Evolutionary conservation across 1,284 basidiomycete genomes (phyloP).

Genomic region (Volvariella volvacea): DNA sequence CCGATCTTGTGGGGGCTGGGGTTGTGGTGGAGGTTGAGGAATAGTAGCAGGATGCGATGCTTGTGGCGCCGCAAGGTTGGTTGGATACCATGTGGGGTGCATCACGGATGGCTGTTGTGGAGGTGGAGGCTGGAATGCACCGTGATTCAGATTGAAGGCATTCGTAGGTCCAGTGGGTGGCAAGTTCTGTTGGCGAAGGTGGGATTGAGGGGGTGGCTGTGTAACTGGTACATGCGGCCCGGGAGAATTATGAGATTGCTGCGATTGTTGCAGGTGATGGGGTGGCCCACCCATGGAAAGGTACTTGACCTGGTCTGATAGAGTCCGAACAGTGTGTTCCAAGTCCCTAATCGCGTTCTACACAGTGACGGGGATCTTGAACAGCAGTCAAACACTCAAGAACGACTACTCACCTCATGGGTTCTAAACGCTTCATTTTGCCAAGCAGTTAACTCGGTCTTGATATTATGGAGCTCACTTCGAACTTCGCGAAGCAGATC

Average conservation of each 20-base stretch:
- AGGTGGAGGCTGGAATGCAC: slow-evolving; percentile 12
- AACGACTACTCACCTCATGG: slow-evolving; percentile 53
- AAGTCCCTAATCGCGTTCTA: slow-evolving; percentile 71
- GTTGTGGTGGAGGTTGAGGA: slow-evolving; percentile 49
- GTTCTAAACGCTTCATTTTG: slow-evolving; percentile 67
- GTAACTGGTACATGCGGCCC: slow-evolving; percentile 26
- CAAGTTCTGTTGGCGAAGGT: slow-evolving; percentile 34
- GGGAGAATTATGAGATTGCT: slow-evolving; percentile 40
- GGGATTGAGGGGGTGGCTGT: slow-evolving; percentile 23
- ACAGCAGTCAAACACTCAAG: neutral
- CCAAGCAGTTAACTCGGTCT: slow-evolving; percentile 71
- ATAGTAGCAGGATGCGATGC: slow-evolving; percentile 68
- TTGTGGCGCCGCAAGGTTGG: slow-evolving; percentile 63
- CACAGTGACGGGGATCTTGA: slow-evolving; percentile 8
- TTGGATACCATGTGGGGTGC: slow-evolving; percentile 52
- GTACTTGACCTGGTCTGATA: slow-evolving; percentile 77
- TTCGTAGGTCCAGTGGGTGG: slow-evolving; percentile 30
- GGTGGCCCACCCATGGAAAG: slow-evolving; percentile 49
- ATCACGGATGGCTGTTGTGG: slow-evolving; percentile 32
- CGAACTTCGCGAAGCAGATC: slow-evolving; percentile 69
- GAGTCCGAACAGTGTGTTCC: slow-evolving; percentile 62
- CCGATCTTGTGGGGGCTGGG: slow-evolving; percentile 31
- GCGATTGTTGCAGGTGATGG: slow-evolving; percentile 37
- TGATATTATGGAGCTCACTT: slow-evolving; percentile 64
- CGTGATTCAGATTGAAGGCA: slow-evolving; percentile 25